These are phyloP conservation scores for Coemansia sp. DNA, from an alignment of 192 early-diverging fungal species.

Conservation along the genomic window DNA sequence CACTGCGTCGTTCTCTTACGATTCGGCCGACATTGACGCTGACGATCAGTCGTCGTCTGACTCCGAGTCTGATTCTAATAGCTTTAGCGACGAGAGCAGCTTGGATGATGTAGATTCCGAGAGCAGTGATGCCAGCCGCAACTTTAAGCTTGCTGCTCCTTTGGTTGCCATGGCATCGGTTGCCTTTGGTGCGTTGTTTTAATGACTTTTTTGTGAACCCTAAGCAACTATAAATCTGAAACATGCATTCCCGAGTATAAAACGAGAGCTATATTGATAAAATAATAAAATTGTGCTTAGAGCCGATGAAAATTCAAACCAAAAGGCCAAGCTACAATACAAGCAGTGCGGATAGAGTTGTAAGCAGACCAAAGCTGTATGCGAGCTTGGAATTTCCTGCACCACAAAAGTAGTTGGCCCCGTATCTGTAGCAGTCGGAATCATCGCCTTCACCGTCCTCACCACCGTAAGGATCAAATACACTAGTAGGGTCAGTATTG, in stretches of 20 bases:
- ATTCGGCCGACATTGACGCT: not conserved
- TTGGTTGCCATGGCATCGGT: conserved; percentile 9
- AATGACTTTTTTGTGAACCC: not conserved
- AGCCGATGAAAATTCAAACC: not conserved
- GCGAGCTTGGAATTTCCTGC: not conserved
- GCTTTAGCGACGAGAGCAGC: conserved; percentile 11
- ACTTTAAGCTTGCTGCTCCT: conserved; percentile 6
- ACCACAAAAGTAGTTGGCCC: not conserved
- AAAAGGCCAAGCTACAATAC: not conserved
- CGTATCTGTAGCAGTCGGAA: not conserved
- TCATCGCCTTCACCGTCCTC: not conserved
- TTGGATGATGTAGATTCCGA: conserved; percentile 6
- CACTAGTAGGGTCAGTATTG: not conserved
- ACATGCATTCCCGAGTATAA: too few relatives aligned
- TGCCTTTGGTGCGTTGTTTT: conserved; percentile 4
- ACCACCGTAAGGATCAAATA: not conserved
- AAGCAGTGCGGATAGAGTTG: not conserved
- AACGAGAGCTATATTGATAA: not conserved
- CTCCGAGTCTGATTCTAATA: conserved; percentile 10
- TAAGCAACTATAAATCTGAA: too few relatives aligned
- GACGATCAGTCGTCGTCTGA: conserved; percentile 14
- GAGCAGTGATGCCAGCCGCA: not conserved
- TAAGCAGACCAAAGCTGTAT: not conserved
- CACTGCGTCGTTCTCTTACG: conserved; percentile 30
- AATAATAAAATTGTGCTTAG: not conserved